A percentile compares a stretch with the other conserved stretches of the same genome.
phyloP scores from a whole-genome alignment of 306 rosid species.

The Cicer yamashitae region DNA sequence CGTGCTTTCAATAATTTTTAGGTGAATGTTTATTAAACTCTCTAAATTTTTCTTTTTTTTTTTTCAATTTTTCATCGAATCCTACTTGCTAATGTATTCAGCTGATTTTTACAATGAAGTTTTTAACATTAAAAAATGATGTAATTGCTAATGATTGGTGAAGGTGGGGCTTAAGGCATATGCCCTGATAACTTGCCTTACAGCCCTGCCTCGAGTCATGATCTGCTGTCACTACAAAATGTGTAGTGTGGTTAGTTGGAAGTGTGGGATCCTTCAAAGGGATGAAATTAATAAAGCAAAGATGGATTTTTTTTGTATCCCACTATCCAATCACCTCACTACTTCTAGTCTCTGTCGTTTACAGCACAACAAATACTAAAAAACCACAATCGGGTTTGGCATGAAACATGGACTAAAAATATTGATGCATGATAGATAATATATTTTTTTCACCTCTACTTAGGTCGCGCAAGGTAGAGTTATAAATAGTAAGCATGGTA shows the following conservation, averaged over 20 bases:
- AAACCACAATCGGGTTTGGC: constrained; percentile 11
- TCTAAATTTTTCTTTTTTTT: no score
- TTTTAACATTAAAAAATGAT: no score
- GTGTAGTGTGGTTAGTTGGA: constrained; percentile 44
- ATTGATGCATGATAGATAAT: neutral
- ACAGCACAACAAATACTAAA: constrained; percentile 40
- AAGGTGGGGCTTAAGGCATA: neutral
- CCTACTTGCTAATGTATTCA: no score
- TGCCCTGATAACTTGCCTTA: no score
- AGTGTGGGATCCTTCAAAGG: constrained; percentile 30
- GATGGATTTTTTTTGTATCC: constrained; percentile 31
- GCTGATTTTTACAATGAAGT: no score
- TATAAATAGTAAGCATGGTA: neutral
- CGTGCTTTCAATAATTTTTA: no score
- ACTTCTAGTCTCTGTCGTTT: constrained; percentile 19
- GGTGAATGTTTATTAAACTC: no score
- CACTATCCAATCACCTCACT: constrained; percentile 18
- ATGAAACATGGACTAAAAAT: constrained; percentile 21
- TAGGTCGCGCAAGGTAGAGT: neutral
- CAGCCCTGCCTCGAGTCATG: neutral
- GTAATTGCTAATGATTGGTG: no score
- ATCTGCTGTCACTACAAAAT: constrained; percentile 44
- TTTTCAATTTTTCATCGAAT: no score
- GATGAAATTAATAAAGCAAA: constrained; percentile 5
- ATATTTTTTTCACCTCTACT: neutral